Evolutionary conservation across 192 early-diverging fungal species (phyloP), one percentile per base, ranked within the genome.

Genomic region (Linnemannia schmuckeri): DNA sequence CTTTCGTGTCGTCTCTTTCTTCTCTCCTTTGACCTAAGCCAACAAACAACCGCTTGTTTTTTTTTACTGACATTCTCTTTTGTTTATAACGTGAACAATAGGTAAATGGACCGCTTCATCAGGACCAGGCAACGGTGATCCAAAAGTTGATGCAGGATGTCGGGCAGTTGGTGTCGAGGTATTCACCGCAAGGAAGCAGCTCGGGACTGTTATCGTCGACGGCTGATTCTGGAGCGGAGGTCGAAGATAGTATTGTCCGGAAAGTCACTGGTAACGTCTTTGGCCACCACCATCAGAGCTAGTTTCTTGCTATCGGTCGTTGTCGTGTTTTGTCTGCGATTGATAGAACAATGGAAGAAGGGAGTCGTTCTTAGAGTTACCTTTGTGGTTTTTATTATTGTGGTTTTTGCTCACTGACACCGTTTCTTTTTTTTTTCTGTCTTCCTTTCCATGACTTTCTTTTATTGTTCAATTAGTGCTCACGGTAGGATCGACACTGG

Each of bases 111-210:
- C 41, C 54, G 20, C 33, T 87, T 35, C 55, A 41, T 40, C 84
- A 87, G 79, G 71, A 80, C 3, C 84, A 87, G 38, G 79, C 76
- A 38, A 81, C 84, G 35, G 75, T 76, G 15, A 78, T 87, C 47
- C 84, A 87, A 66, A 87, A 87, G 41, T 22, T 87, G 52, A 87
- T 87, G 84, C 84, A 87, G 75, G 79, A 87, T 78, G 84, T 87
- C 17, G 84, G 84, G 24, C 84, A 87, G 69, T 66, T 87, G 46
- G 84, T 87, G 22, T 87, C 84, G 57, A 68, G 84, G 41, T 87
- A 87, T 47, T 73, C 84, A 7, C 24, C 55, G n/a, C 54, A 77
- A 18, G 74, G 69, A 24, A 41, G 33, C 0, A 44, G 33, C 24
- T 46, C 44, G 37, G 80, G 74, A 47, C 42, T 81, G 13, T 49